These are phyloP conservation scores for Gnetum montanum DNA, from an alignment of 75 land plant species.

Conservation along the genomic window DNA sequence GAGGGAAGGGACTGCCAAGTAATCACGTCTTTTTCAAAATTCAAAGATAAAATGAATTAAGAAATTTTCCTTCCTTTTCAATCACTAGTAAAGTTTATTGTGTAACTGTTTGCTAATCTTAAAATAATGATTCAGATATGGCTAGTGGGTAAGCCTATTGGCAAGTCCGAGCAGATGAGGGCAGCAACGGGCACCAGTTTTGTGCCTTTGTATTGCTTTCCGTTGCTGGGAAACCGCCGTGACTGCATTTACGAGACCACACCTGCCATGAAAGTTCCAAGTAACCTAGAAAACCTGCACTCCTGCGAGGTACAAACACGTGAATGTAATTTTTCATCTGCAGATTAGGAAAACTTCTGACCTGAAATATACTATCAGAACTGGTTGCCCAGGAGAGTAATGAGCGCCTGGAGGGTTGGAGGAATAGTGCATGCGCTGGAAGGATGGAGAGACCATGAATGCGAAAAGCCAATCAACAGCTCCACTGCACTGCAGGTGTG, in stretches of 20 bases:
- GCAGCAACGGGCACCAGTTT: slow-evolving; percentile 54
- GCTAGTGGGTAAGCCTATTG: slow-evolving; percentile 54
- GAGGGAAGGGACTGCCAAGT: too few species aligned
- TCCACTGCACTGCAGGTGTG: slow-evolving; percentile 18
- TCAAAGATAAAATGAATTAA: too few species aligned
- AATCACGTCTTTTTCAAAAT: too few species aligned
- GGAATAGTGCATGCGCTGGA: slow-evolving; percentile 52
- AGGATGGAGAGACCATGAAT: slow-evolving; percentile 45
- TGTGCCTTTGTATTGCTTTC: slow-evolving; percentile 44
- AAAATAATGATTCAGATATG: slow-evolving; percentile 45
- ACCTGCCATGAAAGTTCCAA: slow-evolving; percentile 45
- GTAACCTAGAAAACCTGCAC: slow-evolving; percentile 28
- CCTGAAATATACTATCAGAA: too few species aligned
- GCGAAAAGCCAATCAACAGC: slow-evolving; percentile 12
- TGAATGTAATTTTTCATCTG: too few species aligned
- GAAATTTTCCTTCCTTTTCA: too few species aligned
- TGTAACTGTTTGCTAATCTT: too few species aligned
- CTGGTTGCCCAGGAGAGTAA: slow-evolving; percentile 51
- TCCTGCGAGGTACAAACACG: slow-evolving; percentile 49
- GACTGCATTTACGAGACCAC: slow-evolving; percentile 53
- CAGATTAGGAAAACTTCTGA: too few species aligned
- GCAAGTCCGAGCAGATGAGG: slow-evolving; percentile 23
- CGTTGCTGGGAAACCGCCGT: slow-evolving; percentile 26
- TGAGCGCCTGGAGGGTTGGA: slow-evolving; percentile 53
- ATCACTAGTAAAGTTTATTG: too few species aligned